Percentiles rank a stretch among this genome's conserved stretches.
Conservation (phyloP, 2,329 filamentous ascomycete species). For the Lachnellula arida region DNA sequence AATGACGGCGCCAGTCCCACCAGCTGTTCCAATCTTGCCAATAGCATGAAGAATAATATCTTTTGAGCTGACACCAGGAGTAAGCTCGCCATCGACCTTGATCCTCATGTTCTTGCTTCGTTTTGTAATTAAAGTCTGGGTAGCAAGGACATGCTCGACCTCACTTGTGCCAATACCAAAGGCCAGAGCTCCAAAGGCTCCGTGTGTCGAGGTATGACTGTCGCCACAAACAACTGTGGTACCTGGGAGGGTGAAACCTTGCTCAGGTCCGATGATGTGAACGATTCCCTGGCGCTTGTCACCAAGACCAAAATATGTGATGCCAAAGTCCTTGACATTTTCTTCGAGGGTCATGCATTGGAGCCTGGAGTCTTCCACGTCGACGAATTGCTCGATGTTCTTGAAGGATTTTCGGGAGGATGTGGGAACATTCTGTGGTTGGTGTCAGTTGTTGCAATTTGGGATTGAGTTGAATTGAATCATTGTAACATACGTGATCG, state of each 20-base stretch:
- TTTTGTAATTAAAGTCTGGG: conserved; percentile 90
- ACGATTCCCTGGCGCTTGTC: conserved; percentile 98
- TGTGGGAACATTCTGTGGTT: conserved; percentile 80
- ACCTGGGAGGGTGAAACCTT: conserved; percentile 95
- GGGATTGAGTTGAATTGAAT: neutral
- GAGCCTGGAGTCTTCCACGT: conserved; percentile 86
- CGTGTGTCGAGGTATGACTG: conserved; percentile 96
- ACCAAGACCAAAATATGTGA: conserved; percentile 95
- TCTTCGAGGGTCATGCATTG: conserved; percentile 96
- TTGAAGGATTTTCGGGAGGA: conserved; percentile 87
- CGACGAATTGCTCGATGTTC: conserved; percentile 88
- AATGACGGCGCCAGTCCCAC: conserved; percentile 90
- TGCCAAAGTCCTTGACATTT: conserved; percentile 92
- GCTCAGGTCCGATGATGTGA: conserved; percentile 96
- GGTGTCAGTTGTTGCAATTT: neutral
- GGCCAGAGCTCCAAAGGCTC: conserved; percentile 89
- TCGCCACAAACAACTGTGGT: conserved; percentile 97
- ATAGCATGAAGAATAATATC: conserved; percentile 92
- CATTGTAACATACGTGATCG: conserved; percentile 70
- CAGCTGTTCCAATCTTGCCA: conserved; percentile 89
- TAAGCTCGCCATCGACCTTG: conserved; percentile 85
- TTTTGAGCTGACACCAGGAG: conserved; percentile 91
- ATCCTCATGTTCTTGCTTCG: conserved; percentile 98
- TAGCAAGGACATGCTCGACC: conserved; percentile 96
- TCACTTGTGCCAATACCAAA: conserved; percentile 98